Percentiles rank a stretch among this genome's conserved stretches.
Evolutionary conservation across 768 basidiomycete species (phyloP).

Genomic region (Amylocystis lapponica): DNA sequence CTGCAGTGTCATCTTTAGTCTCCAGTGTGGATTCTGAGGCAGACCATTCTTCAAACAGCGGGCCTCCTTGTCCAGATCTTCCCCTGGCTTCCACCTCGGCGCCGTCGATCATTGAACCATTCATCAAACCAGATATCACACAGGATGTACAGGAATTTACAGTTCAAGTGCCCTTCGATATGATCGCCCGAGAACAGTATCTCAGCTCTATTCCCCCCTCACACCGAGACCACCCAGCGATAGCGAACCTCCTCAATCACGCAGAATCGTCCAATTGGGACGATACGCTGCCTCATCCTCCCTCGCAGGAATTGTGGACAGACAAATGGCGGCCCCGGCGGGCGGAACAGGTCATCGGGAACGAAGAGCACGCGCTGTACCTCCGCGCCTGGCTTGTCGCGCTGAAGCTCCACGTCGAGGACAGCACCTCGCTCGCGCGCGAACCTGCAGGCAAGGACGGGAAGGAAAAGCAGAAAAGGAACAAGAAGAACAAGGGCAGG

Average conservation of each 20-base stretch:
- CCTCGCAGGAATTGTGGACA: constrained; percentile 52
- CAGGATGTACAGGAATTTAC: too few species aligned
- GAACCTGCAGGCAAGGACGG: too few species aligned
- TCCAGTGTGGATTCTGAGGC: too few species aligned
- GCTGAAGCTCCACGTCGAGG: constrained; percentile 49
- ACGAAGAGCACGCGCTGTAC: constrained; percentile 62
- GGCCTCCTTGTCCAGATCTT: too few species aligned
- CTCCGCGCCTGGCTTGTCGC: constrained; percentile 75
- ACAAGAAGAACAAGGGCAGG: constrained; percentile 11
- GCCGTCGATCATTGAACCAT: too few species aligned
- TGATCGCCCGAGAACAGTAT: constrained; percentile 1
- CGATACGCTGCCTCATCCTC: too few species aligned
- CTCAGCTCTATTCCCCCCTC: too few species aligned
- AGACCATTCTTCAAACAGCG: too few species aligned
- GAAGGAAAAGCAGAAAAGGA: too few species aligned
- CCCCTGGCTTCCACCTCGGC: too few species aligned
- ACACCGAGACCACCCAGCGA: constrained; percentile 12
- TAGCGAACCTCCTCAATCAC: constrained; percentile 6
- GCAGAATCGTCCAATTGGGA: background rate
- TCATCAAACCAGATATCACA: too few species aligned
- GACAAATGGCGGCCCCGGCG: constrained; percentile 70
- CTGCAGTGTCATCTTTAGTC: background rate
- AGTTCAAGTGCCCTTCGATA: background rate
- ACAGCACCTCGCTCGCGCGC: background rate
- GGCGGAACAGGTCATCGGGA: constrained; percentile 75